Base-by-base conservation (phyloP, 352 stramenopile genomes). In the Pythium coloratum region DNA sequence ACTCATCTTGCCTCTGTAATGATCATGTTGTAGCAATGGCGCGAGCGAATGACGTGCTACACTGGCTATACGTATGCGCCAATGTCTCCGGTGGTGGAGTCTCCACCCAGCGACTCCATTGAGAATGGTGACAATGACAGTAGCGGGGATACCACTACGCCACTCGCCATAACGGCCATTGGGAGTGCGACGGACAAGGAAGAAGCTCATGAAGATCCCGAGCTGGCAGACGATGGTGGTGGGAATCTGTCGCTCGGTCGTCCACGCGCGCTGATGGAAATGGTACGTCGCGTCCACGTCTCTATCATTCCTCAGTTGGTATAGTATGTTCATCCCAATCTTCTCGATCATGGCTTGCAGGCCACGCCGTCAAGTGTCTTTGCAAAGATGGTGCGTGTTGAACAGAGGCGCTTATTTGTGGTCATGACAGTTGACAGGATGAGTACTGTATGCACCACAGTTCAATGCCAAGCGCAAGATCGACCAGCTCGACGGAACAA, bases 401-500 rank as follows among this genome's bases (percentile, higher is more conserved):
- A 24, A 24, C 20, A 24, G 20, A 24, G 20, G 20, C 20, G 20
- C 20, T 24, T 24, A 24, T 24, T 24, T 24, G 20, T 24, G 20
- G 20, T 24, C 20, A 24, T 24, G 20, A 24, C 20, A 24, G 20
- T 24, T 20, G 20, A 53, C 46, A 28, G 18, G 18, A 53, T 24
- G 20, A 24, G 20, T 7, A 28, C 10, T 36, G n/a, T 9, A 46
- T 59, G 12, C 54, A 38, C 24, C n/a, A 34, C 14, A 72, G 66
- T 30, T 72, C 7, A 42, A 33, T 5, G 55, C 47, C 1, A 67
- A 67, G 49, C 66, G 66, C 59, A 67, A 64, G 30, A 59, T 72
- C 24, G 66, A 67, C 5, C 66, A 72, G 59, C 66, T 72, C 32
- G 66, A 72, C 28, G 66, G 66, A 13, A 44, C 59, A 0, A 54